phyloP scores from a whole-genome alignment of 306 rosid genomes.

The Lotus japonicus region DNA sequence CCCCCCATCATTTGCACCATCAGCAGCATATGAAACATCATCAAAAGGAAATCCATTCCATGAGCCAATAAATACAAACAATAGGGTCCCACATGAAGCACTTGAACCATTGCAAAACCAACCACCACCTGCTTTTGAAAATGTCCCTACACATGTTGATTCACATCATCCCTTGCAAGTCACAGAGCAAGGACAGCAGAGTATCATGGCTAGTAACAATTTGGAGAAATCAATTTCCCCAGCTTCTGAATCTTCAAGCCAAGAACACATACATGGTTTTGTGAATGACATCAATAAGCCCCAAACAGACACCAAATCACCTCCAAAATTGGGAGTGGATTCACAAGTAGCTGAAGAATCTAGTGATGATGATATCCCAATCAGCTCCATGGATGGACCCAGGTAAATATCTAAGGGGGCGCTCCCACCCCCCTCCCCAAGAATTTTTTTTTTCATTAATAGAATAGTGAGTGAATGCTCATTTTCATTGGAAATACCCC shows the following conservation, averaged over 20 bases:
- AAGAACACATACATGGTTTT: not conserved
- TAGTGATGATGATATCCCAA: conserved; percentile 22
- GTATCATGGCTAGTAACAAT: not conserved
- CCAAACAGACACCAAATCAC: not conserved
- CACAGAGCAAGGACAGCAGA: conserved; percentile 10
- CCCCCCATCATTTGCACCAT: not conserved
- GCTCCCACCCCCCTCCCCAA: no score
- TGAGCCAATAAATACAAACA: not conserved
- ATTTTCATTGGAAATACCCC: no score
- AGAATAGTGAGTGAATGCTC: no score
- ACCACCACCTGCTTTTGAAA: not conserved
- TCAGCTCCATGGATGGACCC: no score
- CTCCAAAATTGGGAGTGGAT: no score
- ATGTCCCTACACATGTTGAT: not conserved
- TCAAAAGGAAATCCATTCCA: not conserved
- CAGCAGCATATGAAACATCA: no score
- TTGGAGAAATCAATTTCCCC: not conserved
- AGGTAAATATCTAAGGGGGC: no score
- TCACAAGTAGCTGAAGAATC: not conserved
- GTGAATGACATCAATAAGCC: not conserved
- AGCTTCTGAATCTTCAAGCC: not conserved
- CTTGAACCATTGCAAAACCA: not conserved
- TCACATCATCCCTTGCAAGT: not conserved
- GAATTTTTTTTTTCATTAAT: no score
- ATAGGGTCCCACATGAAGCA: not conserved